Evolutionary conservation across 2,329 filamentous ascomycete genomes (phyloP), one percentile per base, ranked within the genome.

Genomic region (Cryphonectria japonica): DNA sequence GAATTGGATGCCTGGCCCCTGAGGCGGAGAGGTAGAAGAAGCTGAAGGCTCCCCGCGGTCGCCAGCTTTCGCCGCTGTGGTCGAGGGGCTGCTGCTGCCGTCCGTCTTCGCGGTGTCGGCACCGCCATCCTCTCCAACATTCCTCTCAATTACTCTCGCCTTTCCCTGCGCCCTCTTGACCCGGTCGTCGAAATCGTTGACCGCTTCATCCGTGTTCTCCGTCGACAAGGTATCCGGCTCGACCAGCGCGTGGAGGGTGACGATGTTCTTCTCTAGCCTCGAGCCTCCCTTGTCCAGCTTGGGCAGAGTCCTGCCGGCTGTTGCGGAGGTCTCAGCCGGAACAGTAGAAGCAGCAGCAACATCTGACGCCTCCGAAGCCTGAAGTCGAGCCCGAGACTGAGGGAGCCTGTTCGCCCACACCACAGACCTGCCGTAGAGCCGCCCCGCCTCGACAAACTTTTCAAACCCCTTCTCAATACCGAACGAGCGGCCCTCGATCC

Each of bases 391-490:
- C 16, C 69, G 65, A 11, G 67, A 54, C 41, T 59, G 75, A 3
- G 84, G 84, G 14, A 94, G 81, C 68, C 94, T 86, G 72, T 93
- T 92, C 16, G 91, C 90, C 95, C 95, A 98, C n/a, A 98, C 85
- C 34, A 92, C 82, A 19, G 93, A 90, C 77, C 90, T 91, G 61
- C 94, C 93, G 76, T 95, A 91, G 43, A 98, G 82, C 71, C 87
- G 86, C 2, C 95, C 95, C 79, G 94, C 88, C 73, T 94, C 91
- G 59, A 92, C 79, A 78, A 97, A 98, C 82, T 97, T 98, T 76
- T 97, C 93, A 76, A 96, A 98, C 0, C 95, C 95, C 74, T 95
- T 96, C 79, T 97, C 92, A 59, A 98, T 88, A 0, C 95, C 96
- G 78, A 98, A 94, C 29, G 94, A 89, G 67, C 94, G 92, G 72